phyloP scores from a whole-genome alignment of 225 moss, liverwort and hornwort genomes.

The Bryum argenteum region DNA sequence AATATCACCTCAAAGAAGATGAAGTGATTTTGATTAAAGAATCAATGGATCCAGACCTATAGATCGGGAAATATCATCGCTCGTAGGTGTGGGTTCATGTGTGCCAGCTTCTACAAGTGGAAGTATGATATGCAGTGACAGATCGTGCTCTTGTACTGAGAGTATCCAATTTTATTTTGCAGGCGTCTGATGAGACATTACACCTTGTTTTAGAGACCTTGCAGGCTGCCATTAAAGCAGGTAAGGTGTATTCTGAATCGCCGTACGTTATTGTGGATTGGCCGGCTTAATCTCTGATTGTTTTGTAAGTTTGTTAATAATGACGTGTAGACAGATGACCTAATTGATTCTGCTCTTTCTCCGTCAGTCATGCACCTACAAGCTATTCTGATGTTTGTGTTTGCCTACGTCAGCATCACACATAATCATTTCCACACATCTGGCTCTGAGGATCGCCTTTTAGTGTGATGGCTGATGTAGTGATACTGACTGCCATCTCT shows the following conservation, averaged over 20 bases:
- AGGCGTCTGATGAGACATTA: slow-evolving; percentile 90
- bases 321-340: background rate
- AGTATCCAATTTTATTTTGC: slow-evolving; percentile 24
- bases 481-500: background rate
- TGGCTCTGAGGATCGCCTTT: background rate
- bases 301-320: background rate
- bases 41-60: background rate
- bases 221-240: slow-evolving; percentile 83
- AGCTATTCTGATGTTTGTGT: background rate
- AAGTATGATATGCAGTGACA: slow-evolving; percentile 9
- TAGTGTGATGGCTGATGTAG: slow-evolving; percentile 19
- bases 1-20: slow-evolving; percentile 10
- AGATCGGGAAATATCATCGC: background rate
- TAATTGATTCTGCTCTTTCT: background rate
- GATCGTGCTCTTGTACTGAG: slow-evolving; percentile 15
- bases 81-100: background rate
- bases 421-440: slow-evolving; percentile 4
- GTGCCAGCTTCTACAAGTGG: background rate
- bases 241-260: slow-evolving; percentile 33
- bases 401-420: background rate
- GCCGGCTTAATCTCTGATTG: background rate
- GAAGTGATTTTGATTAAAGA: slow-evolving; percentile 3
- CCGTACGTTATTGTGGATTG: slow-evolving; percentile 17
- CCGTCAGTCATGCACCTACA: background rate
- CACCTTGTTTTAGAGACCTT: slow-evolving; percentile 90